Base-by-base conservation (phyloP, 2,329 filamentous ascomycete species). In the Periglandula ipomoeae region DNA sequence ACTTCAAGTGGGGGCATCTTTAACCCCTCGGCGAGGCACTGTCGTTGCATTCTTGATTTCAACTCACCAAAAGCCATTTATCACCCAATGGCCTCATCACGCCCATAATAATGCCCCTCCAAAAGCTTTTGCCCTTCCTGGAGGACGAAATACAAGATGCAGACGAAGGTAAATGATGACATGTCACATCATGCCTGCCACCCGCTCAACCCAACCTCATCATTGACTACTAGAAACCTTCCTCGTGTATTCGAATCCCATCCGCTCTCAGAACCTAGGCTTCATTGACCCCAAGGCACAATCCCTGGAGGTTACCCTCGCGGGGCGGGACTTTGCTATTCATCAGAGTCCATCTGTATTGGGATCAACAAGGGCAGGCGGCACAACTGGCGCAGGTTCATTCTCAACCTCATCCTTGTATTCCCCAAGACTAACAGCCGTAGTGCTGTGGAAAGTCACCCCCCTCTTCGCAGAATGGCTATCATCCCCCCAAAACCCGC, bases 401-500 rank as follows among this genome's bases (percentile, higher is more conserved):
- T 59, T 10, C 7, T 19, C 32, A 3, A 9, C 42, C 13, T 34
- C 17, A 22, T 24, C 34, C 15, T 22, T 27, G 4, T 20, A 19
- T 13, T 23, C 17, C 1, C 3, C 5, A 19, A 20, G 13, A 20
- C 50, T 52, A 39, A 50, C 43, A 32, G 27, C 51, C 30, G 35
- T 35, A 85, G 89, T 95, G 17, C 73, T 97, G 8, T 98, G 93
- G 93, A 89, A 87, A 65, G 85, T 95, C 56, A 91, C 89, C 0
- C 89, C 90, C 8, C 72, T 82, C 40, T 82, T 97, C 60, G 87
- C 90, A 20, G 72, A 80, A 55, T 97, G 89, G 89, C 75, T 97
- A 41, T 73, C 81, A 30, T 74, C 75, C 3, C 65, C 75, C 2
- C 61, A 65, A 26, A 89, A 89, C 62, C 64, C 80, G 1, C 73